Conservation (phyloP, 2,329 filamentous ascomycete species). For the Fusarium xyrophilum region DNA sequence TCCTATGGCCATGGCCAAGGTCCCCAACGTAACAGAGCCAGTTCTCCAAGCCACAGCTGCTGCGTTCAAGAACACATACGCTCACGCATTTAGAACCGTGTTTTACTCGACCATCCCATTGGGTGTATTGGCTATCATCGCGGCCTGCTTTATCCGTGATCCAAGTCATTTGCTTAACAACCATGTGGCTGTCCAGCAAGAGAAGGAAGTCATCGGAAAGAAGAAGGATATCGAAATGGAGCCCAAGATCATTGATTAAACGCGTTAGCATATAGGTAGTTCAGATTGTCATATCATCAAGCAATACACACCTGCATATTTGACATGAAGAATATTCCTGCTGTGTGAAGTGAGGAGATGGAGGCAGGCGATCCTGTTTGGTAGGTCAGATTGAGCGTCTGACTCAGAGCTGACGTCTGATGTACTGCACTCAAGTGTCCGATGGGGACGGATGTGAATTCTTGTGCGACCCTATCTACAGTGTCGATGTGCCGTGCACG, state of each 20-base stretch:
- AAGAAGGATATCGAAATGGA: slow-evolving; percentile 7
- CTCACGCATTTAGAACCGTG: background rate
- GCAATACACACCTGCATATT: background rate
- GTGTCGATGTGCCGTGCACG: background rate
- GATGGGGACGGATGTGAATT: background rate
- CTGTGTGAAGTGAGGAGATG: no score
- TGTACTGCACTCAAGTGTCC: background rate
- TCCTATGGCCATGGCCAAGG: slow-evolving; percentile 8
- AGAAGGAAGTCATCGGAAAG: slow-evolving; percentile 7
- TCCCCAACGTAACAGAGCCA: slow-evolving; percentile 5
- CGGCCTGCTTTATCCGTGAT: slow-evolving; percentile 1
- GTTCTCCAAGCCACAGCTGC: background rate
- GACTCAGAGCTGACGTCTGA: background rate
- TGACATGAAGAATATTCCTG: background rate
- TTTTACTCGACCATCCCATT: slow-evolving; percentile 7
- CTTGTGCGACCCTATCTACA: background rate
- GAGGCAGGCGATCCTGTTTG: background rate
- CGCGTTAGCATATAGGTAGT: background rate
- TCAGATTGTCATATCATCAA: background rate
- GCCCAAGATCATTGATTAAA: background rate
- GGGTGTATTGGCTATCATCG: background rate
- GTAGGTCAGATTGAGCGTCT: background rate
- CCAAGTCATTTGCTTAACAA: slow-evolving; percentile 13
- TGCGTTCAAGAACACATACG: slow-evolving; percentile 13
- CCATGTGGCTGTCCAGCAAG: slow-evolving; percentile 12